Evolutionary conservation across 805 yeast species (phyloP), one percentile per base, ranked within the genome.

Genomic region (Saccharomycopsis vini): DNA sequence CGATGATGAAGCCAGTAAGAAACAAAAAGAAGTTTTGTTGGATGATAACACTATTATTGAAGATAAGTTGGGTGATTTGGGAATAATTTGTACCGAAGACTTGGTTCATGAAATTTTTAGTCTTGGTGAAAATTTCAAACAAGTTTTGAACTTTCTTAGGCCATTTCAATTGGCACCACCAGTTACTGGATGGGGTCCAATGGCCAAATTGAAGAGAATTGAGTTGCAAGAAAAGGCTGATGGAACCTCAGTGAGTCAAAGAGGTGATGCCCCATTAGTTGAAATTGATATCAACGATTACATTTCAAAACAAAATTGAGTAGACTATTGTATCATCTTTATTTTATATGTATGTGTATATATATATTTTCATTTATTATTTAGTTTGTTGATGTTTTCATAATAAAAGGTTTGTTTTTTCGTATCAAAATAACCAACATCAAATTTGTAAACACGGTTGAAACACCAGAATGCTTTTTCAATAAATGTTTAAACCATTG

Each of bases 41-140:
- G 84, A 83, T 60, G 87, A 80, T 62, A 84, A 84, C 66, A 79
- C 76, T 54, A 62, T 78, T 33, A 79, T 84, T 42, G 94, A 84
- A 63, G 88, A 82, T 55, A 66, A 69, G 55, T 68, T 84, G 50
- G 81, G 81, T 33, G 83, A 80, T 6, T 64, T 68, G 43, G 88
- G 90, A 23, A 66, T 81, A 48, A 77, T 84, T 50, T 84, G 94
- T 74, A 72, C 81, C 16, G 92, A 84, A 65, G 94, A 84, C 62
- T 68, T 84, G 45, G 74, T 84, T 43, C 86, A 79, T 56, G 90
- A 83, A 62, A 69, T 84, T 43, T 68, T 67, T 18, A 60, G 77
- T 15, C 55, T 81, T 53, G 83, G 87, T 16, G 85, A 76, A 21
- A 64, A 71, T 49, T 84, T 84, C 67, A 75, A 77, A 54, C 62